Conservation (phyloP, 768 basidiomycete species). For the Lentinula detonsa region DNA sequence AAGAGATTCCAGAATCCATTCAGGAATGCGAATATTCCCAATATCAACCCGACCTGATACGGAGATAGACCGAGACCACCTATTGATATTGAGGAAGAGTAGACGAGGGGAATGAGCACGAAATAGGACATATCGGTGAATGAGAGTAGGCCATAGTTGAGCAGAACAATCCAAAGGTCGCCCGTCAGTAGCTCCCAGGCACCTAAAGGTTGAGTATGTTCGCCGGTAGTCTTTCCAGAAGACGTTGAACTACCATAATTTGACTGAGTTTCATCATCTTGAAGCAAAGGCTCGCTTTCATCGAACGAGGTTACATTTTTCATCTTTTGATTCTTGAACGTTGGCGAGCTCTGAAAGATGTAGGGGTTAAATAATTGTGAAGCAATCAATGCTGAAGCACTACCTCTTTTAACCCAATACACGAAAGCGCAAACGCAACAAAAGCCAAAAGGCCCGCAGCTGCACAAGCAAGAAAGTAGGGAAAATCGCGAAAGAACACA, state of each 20-base stretch:
- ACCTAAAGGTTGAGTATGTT: slow-evolving; percentile 7
- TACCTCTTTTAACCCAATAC: slow-evolving; percentile 23
- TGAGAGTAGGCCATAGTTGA: slow-evolving; percentile 20
- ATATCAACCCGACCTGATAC: slow-evolving; percentile 41
- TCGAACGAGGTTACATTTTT: neutral
- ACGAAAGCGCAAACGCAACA: slow-evolving; percentile 15
- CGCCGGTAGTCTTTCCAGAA: slow-evolving; percentile 2
- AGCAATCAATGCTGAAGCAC: neutral
- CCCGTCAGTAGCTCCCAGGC: slow-evolving; percentile 18
- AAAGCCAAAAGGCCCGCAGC: slow-evolving; percentile 18
- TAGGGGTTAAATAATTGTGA: neutral
- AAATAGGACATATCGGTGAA: slow-evolving; percentile 23
- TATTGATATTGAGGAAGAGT: slow-evolving; percentile 40
- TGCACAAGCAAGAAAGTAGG: slow-evolving; percentile 31
- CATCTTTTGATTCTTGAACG: neutral
- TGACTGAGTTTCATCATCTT: neutral
- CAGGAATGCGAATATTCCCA: slow-evolving; percentile 39
- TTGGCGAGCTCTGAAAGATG: neutral
- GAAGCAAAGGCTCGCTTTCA: neutral
- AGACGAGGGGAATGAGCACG: slow-evolving; percentile 21
- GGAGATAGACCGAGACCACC: slow-evolving; percentile 52
- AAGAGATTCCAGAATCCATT: slow-evolving; percentile 51
- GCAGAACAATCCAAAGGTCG: slow-evolving; percentile 18
- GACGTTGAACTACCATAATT: neutral
- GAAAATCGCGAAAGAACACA: slow-evolving; percentile 20